Evolutionary conservation across 2,329 filamentous ascomycete genomes (phyloP).

Genomic region (Endoconidiophora polonica): DNA sequence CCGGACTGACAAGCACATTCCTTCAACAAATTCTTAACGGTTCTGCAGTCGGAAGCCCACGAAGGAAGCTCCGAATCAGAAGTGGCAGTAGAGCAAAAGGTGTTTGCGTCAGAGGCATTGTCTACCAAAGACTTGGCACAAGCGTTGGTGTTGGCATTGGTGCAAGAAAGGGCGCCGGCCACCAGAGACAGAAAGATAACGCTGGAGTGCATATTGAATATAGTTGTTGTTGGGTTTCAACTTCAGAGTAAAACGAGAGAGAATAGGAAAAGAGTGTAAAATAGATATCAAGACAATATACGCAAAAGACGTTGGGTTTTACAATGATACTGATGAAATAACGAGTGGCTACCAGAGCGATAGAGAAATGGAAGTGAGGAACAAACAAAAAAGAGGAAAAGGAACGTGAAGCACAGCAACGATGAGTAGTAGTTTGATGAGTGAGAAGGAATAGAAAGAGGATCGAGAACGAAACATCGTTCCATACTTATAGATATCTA

Average conservation of each 20-base stretch:
- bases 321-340: background rate
- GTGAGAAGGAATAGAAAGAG: slow-evolving; percentile 1
- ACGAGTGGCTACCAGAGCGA: slow-evolving; percentile 11
- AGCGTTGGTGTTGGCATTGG: slow-evolving; percentile 13
- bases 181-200: slow-evolving; percentile 8
- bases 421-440: background rate
- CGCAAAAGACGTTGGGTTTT: background rate
- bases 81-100: slow-evolving; percentile 16
- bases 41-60: slow-evolving; percentile 19
- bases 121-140: slow-evolving; percentile 15
- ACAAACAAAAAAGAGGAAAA: background rate
- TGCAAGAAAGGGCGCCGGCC: slow-evolving; percentile 8
- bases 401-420: slow-evolving; percentile 8
- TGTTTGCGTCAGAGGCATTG: slow-evolving; percentile 13
- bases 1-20: slow-evolving; percentile 20
- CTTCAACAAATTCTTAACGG: slow-evolving; percentile 19
- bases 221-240: background rate
- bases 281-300: background rate
- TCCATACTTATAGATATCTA: too few species aligned
- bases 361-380: background rate
- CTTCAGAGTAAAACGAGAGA: background rate
- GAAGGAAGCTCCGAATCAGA: slow-evolving; percentile 18
- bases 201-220: slow-evolving; percentile 11
- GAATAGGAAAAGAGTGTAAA: background rate
- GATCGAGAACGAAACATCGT: background rate